These are phyloP conservation scores for Podaxis sp. DNA, from an alignment of 768 basidiomycete genomes.

Conservation along the genomic window DNA sequence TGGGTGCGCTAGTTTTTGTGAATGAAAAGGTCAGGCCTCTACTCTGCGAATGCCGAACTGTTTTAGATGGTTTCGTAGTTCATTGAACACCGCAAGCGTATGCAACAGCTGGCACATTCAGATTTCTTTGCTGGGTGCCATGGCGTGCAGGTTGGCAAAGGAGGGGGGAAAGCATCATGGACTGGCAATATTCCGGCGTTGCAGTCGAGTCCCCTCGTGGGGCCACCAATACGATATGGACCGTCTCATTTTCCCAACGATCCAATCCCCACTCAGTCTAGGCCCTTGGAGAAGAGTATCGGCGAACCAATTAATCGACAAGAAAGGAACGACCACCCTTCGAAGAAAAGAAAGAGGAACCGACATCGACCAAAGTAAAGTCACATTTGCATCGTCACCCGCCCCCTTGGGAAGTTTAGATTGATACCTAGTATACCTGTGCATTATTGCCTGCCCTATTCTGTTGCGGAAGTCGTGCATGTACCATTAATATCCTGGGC, in stretches of 20 bases:
- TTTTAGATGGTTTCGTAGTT: neutral
- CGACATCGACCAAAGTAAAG: neutral
- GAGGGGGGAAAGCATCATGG: neutral
- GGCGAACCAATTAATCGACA: neutral
- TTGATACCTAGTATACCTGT: neutral
- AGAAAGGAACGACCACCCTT: neutral
- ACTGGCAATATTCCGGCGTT: neutral
- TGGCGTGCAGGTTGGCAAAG: neutral
- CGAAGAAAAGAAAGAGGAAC: neutral
- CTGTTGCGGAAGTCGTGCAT: neutral
- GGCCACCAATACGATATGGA: neutral
- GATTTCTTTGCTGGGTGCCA: neutral
- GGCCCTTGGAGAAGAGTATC: neutral
- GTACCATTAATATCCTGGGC: too few species aligned
- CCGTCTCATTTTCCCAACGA: neutral
- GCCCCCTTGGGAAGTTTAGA: neutral
- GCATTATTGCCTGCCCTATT: neutral
- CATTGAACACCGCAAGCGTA: neutral
- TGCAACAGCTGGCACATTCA: neutral
- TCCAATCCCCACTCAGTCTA: neutral
- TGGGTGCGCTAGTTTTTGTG: conserved; percentile 26
- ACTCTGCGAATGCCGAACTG: neutral
- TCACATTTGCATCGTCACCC: neutral
- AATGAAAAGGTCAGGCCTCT: conserved; percentile 10
- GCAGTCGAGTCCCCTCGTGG: neutral